Base-by-base conservation (phyloP, 169 alveolate species). In the Perkinsus marinus region DNA sequence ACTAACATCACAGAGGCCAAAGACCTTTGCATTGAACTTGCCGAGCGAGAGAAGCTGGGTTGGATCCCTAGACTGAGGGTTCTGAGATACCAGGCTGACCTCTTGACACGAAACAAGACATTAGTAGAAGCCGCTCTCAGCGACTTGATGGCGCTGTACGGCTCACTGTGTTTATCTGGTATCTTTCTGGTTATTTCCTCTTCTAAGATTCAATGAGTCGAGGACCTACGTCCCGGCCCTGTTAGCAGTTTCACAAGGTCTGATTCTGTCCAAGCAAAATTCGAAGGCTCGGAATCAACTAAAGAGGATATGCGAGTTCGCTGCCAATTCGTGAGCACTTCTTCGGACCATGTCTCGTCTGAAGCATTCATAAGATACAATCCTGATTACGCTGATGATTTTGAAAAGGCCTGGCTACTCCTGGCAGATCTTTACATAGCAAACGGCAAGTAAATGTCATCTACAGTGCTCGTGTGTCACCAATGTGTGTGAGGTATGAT, bases 361-460 rank as follows among this genome's bases (percentile, higher is more conserved):
- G 43, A 39, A 5, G 43, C 13, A 19, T 7, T 16, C 43, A 36
- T 36, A 13, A 94, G 94, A 39, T 95, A 95, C 93, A 92, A 93
- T 90, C 96, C 95, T 90, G 97, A 97, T 93, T 96, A 92, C 92
- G 96, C 96, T 92, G 98, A 96, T 46, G 98, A 96, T 89, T 95
- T 95, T 68, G 99, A 97, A 95, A 95, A 95, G 92, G 97, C 97
- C 6, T 97, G 97, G 97, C 95, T 97, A 39, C 94, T 97, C 68
- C 93, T 94, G 91, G 97, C 99, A 34, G 97, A 97, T 91, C 92
- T 95, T 91, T 93, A 93, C 91, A 95, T 96, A 91, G 90, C 93
- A 93, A 94, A 94, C 39, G 94, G 93, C 90, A 94, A 93, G 43
- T 90, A 93, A 22, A 95, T 41, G 3, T 41, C 19, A 3, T 41